A percentile compares a stretch with the other conserved stretches of the same genome.
Evolutionary conservation across 257 asterid genomes (phyloP).

Genomic region (Solanum etuberosum): DNA sequence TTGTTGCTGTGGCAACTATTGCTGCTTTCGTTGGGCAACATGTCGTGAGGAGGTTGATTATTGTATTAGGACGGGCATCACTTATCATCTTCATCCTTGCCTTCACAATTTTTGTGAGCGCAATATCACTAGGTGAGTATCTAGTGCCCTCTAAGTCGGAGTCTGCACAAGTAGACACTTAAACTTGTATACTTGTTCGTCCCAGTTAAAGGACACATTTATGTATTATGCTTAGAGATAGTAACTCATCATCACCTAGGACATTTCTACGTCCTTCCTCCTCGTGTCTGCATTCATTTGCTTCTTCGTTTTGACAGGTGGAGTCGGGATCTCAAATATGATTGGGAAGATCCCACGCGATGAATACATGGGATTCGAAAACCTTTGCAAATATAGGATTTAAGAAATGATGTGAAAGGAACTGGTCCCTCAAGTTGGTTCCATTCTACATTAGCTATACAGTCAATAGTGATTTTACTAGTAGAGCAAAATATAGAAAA

Average conservation of each 20-base stretch:
- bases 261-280: not conserved
- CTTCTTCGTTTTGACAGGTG: constrained; percentile 36
- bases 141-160: no score
- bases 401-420: not conserved
- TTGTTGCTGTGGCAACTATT: constrained; percentile 54
- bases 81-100: constrained; percentile 83
- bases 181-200: not conserved
- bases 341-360: constrained; percentile 54
- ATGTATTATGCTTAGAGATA: not conserved
- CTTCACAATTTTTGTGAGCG: constrained; percentile 84
- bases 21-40: constrained; percentile 95
- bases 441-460: not conserved
- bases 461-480: not conserved
- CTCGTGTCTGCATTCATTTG: not conserved
- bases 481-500: not conserved
- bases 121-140: constrained; percentile 72
- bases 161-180: not conserved
- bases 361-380: constrained; percentile 92
- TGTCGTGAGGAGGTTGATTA: constrained; percentile 56
- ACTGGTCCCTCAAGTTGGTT: not conserved
- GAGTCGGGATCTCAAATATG: constrained; percentile 86
- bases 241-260: not conserved
- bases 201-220: no score
- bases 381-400: constrained; percentile 55
- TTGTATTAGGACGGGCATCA: constrained; percentile 75